Base-by-base conservation (phyloP, 2,329 filamentous ascomycete species). In the Pseudogymnoascus sp. region DNA sequence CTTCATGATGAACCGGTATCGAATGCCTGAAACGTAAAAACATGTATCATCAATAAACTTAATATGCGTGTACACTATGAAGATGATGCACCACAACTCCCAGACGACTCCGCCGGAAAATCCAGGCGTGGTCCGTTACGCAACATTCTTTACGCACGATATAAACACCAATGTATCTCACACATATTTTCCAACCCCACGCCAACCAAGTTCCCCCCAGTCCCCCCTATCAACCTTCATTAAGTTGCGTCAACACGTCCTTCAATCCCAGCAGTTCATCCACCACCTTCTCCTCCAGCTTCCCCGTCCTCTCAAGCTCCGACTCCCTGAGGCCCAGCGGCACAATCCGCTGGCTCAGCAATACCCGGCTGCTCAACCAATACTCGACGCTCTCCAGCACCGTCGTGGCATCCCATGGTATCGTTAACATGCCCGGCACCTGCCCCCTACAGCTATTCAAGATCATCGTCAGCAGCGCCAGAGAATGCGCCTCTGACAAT, bases 381-480 rank as follows among this genome's bases (percentile, higher is more conserved):
- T 89, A 90, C 67, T 96, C 91, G 4, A 95, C 84, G 69, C 94
- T 91, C 72, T 96, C 92, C 66, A 88, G 82, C 55, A 95, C 82
- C 1, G 80, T 80, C 0, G 81, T 80, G 11, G 83, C 80, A 71
- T 97, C 91, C 87, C 91, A 96, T 12, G 87, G 84, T 1, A 97
- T 86, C 23, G 91, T 87, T 22, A 87, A 84, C n/a, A 82, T 82
- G 59, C 89, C 90, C 8, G 81, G 78, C 8, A 66, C 36, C 61
- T 79, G 84, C 70, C 71, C 82, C 16, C 84, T 82, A 69, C 91
- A 84, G 6, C 82, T 83, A 5, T 83, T 82, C 3, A 97, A 78
- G 5, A 96, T 88, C 52, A 84, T 82, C 0, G 84, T 86, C 64
- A 97, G 82, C 12, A 96, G 82, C 2, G 90, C 84, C 11, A 96